Conservation (phyloP, 1,284 basidiomycete genomes). For the Leccinum holopus region DNA sequence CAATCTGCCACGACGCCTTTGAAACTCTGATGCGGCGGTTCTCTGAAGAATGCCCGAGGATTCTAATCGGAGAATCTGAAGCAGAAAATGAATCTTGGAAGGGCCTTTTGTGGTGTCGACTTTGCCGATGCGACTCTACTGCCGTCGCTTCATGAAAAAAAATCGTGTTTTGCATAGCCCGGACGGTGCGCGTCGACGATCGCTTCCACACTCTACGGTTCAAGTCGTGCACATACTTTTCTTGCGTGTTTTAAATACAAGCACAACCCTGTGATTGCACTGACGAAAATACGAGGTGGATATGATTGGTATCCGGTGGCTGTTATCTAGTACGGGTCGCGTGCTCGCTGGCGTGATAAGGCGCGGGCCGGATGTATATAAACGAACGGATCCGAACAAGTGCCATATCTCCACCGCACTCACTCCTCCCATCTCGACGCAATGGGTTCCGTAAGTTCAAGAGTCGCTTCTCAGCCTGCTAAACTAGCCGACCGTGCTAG, state of each 20-base stretch:
- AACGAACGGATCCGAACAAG: conserved; percentile 19
- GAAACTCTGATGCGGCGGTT: background rate
- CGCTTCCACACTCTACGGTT: background rate
- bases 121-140: background rate
- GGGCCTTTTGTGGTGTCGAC: background rate
- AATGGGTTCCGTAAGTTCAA: conserved; percentile 31
- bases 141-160: background rate
- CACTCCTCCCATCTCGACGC: conserved; percentile 6
- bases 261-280: background rate
- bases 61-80: background rate
- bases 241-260: conserved; percentile 8
- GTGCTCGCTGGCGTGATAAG: conserved; percentile 21
- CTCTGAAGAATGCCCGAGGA: background rate
- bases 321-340: conserved; percentile 13
- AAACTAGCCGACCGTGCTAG: conserved; percentile 20
- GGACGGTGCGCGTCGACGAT: background rate
- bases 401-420: conserved; percentile 11
- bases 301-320: background rate
- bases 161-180: background rate
- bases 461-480: conserved; percentile 19
- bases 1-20: conserved; percentile 5
- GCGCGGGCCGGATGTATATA: conserved; percentile 23
- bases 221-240: background rate
- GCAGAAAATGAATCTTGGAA: background rate
- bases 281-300: background rate